These are phyloP conservation scores for Malus fusca DNA, from an alignment of 306 rosid genomes.

Conservation along the genomic window DNA sequence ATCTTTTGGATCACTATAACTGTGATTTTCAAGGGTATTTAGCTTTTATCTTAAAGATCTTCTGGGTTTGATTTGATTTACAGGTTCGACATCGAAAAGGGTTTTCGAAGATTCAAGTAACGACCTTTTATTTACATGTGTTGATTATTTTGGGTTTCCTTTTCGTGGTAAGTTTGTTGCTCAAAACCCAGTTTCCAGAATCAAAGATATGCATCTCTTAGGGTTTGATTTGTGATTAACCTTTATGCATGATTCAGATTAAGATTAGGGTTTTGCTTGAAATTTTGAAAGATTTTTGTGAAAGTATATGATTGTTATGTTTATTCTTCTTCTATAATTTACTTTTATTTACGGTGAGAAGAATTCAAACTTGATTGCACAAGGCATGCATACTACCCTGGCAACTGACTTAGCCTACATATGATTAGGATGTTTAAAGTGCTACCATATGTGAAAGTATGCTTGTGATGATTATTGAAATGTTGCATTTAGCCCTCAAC, in stretches of 20 bases:
- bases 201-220: not conserved
- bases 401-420: too few species aligned
- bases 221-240: not conserved
- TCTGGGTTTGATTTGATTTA: not conserved
- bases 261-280: not conserved
- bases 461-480: not conserved
- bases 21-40: not conserved
- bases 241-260: not conserved
- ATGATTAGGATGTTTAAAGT: not conserved
- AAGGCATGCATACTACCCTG: not conserved
- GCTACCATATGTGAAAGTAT: not conserved
- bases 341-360: not conserved
- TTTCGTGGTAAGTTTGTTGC: not conserved
- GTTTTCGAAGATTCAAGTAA: slow-evolving; percentile 16
- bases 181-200: not conserved
- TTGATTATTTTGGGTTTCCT: not conserved
- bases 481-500: not conserved
- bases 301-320: not conserved
- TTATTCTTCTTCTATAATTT: not conserved
- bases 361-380: not conserved
- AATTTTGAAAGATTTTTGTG: not conserved
- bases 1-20: not conserved
- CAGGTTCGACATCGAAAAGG: not conserved
- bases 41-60: not conserved
- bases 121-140: slow-evolving; percentile 2